These are phyloP conservation scores for Lipomyces yarrowii DNA, from an alignment of 1,139 yeast species.

Conservation along the genomic window DNA sequence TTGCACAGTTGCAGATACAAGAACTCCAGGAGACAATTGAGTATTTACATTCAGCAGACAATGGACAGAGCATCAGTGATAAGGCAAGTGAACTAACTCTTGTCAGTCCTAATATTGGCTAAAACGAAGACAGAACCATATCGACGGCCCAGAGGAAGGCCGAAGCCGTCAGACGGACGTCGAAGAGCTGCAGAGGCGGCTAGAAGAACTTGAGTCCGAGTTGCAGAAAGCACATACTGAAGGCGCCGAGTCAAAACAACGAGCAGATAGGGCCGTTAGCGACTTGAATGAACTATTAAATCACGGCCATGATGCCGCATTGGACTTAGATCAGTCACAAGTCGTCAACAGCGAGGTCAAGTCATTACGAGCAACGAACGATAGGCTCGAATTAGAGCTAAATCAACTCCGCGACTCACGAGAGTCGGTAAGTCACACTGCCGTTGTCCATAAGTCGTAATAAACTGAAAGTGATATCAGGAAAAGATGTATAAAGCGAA, in stretches of 20 bases:
- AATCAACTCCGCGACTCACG: not conserved
- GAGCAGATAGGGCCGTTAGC: not conserved
- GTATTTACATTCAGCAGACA: slow-evolving; percentile 11
- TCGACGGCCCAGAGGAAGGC: not conserved
- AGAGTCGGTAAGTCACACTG: not conserved
- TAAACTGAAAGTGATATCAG: not conserved
- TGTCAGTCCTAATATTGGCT: not conserved
- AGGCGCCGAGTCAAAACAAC: not conserved
- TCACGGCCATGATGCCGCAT: slow-evolving; percentile 1
- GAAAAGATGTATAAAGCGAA: slow-evolving; percentile 9
- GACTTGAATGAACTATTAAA: slow-evolving; percentile 1
- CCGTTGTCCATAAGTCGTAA: not conserved
- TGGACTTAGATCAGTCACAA: not conserved
- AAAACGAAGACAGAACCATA: not conserved
- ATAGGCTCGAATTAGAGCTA: not conserved
- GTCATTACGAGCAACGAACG: not conserved
- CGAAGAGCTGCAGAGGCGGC: slow-evolving; percentile 6
- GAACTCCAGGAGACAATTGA: slow-evolving; percentile 24
- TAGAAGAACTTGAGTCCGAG: slow-evolving; percentile 4
- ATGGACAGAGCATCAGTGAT: not conserved
- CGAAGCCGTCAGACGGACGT: slow-evolving; percentile 4
- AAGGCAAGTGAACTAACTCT: not conserved
- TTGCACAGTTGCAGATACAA: slow-evolving; percentile 16
- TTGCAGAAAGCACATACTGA: not conserved
- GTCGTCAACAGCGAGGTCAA: slow-evolving; percentile 1